phyloP scores from a whole-genome alignment of 305 asterid species.

The Solanum hybrid region DNA sequence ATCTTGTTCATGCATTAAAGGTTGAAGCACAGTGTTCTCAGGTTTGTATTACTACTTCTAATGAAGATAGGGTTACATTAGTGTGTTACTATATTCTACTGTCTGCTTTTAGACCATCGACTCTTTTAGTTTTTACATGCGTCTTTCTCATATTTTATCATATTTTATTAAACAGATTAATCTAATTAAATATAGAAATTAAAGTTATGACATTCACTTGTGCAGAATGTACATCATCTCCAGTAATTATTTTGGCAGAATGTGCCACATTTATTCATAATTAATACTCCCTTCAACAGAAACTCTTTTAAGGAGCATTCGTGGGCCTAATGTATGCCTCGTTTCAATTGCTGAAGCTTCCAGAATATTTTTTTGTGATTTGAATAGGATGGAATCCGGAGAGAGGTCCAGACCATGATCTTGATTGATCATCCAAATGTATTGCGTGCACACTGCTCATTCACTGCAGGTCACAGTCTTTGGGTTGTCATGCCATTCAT shows the following conservation, averaged over 20 bases:
- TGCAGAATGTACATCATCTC: background rate
- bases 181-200: background rate
- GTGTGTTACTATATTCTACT: background rate
- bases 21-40: background rate
- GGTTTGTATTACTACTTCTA: background rate
- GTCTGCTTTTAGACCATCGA: background rate
- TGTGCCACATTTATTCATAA: background rate
- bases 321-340: background rate
- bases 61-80: background rate
- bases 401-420: constrained; percentile 89
- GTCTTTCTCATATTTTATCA: background rate
- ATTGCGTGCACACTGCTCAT: constrained; percentile 86
- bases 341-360: background rate
- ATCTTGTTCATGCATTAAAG: background rate
- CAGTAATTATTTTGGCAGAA: background rate
- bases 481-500: constrained; percentile 98
- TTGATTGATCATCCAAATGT: constrained; percentile 91
- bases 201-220: background rate
- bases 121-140: background rate
- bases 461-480: constrained; percentile 67
- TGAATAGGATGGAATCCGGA: constrained; percentile 77
- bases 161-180: background rate
- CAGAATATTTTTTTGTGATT: constrained; percentile 1
- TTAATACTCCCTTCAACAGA: background rate
- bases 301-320: background rate